Percentiles rank a stretch among this genome's conserved stretches.
phyloP scores from a whole-genome alignment of 176 grass and related monocot genomes.

The Eremochloa ophiuroides region DNA sequence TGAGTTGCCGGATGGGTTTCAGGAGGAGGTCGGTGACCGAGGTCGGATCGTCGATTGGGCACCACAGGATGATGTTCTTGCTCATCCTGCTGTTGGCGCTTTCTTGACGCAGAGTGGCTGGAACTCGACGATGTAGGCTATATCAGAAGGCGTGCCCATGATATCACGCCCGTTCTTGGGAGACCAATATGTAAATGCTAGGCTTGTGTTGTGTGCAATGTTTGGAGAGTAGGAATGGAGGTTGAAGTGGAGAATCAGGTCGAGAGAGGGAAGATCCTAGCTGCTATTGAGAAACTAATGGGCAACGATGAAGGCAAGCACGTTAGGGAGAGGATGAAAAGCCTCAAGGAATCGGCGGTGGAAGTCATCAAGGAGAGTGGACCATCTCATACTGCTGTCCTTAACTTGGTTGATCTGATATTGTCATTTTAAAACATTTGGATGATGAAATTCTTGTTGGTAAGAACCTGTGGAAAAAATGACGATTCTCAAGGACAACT shows the following conservation, averaged over 20 bases:
- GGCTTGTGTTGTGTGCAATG: neutral
- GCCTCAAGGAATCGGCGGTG: neutral
- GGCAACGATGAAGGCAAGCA: neutral
- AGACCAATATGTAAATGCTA: neutral
- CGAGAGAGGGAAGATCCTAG: neutral
- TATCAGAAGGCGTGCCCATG: neutral
- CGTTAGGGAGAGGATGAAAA: neutral
- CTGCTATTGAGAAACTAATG: neutral
- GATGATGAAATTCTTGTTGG: no score
- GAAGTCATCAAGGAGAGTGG: neutral
- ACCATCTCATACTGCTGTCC: neutral
- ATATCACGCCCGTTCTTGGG: neutral
- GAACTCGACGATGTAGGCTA: constrained; percentile 6
- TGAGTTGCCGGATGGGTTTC: neutral
- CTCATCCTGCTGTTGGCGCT: neutral
- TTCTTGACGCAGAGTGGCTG: constrained; percentile 15
- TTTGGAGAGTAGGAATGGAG: constrained; percentile 8
- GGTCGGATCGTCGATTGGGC: constrained; percentile 8
- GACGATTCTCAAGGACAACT: no score
- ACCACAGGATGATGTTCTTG: constrained; percentile 5
- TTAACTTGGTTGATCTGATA: neutral
- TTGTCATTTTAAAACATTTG: neutral
- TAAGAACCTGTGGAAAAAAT: no score
- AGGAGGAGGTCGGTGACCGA: neutral
- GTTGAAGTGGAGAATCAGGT: neutral